phyloP scores from a whole-genome alignment of 2,329 filamentous ascomycete species.

The Aureobasidium sp. region DNA sequence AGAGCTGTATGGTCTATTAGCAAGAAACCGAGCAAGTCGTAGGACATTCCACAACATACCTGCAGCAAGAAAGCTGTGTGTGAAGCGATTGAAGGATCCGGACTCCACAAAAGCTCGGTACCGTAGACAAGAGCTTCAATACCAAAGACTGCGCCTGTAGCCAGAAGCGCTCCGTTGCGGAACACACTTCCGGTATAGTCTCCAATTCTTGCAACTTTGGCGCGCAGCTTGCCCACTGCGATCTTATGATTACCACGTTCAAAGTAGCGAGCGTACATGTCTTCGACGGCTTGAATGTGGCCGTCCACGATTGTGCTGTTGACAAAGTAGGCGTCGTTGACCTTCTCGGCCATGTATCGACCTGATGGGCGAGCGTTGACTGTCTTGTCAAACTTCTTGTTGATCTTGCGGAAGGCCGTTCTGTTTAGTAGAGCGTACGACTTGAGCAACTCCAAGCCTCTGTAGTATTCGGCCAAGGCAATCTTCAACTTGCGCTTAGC shows the following conservation, averaged over 20 bases:
- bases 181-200: constrained; percentile 53
- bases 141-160: constrained; percentile 35
- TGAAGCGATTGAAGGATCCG: constrained; percentile 20
- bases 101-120: constrained; percentile 22
- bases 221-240: constrained; percentile 76
- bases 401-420: constrained; percentile 92
- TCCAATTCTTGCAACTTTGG: constrained; percentile 51
- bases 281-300: constrained; percentile 73
- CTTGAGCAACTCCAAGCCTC: constrained; percentile 82
- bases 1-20: constrained; percentile 53
- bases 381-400: constrained; percentile 97
- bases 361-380: constrained; percentile 67
- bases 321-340: constrained; percentile 85
- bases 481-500: constrained; percentile 89
- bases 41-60: constrained; percentile 24
- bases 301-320: constrained; percentile 76
- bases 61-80: constrained; percentile 52
- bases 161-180: constrained; percentile 43
- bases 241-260: constrained; percentile 89
- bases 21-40: background rate
- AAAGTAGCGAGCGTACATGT: constrained; percentile 90
- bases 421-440: constrained; percentile 83
- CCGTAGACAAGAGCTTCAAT: constrained; percentile 36
- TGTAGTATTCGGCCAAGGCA: constrained; percentile 87
- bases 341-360: constrained; percentile 82